Base-by-base conservation (phyloP, 352 stramenopile genomes). In the Globisporangium orthogonon region DNA sequence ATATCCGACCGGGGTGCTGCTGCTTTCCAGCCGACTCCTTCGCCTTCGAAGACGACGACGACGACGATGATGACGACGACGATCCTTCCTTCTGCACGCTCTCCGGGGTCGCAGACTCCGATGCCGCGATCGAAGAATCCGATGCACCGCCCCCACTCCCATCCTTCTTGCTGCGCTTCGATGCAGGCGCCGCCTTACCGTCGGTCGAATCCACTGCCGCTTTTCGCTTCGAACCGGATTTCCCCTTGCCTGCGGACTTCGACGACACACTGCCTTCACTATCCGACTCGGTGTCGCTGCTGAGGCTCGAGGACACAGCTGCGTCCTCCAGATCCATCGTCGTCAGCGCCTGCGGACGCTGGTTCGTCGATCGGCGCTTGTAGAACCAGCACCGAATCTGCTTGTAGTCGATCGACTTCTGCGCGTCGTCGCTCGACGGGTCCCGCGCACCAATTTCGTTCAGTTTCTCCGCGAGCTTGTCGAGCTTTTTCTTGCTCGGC, bases 351-450 rank as follows among this genome's bases (percentile, higher is more conserved):
- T 91, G 82, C 41, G 82, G 82, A 45, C 78, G 82, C 47, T 87
- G 75, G 41, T 91, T 89, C 13, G 78, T 84, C 5, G 82, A 89
- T 50, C 82, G 75, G 14, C 84, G 76, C 63, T 94, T 94, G 71
- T 94, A 94, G 65, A 94, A 94, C 84, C 84, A 94, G 59, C 84
- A 88, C 5, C 84, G 77, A 50, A 94, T 83, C 55, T 94, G 84
- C 67, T 94, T 94, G 70, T 92, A 91, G 64, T 94, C 84, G 52
- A 89, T 89, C 15, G 69, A 76, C 23, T 73, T 67, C 52, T 90
- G 78, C 7, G 74, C 73, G 3, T 69, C 70, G 45, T 89, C 77
- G 33, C 78, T 86, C 30, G 62, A 69, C 4, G 74, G 60, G 39
- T 90, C 80, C 13, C 69, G 50, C 4, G 66, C 67, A 7, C 72